A percentile compares a stretch with the other conserved stretches of the same genome.
phyloP scores from a whole-genome alignment of 495 filamentous ascomycete species.

The Hamigera avellanea region DNA sequence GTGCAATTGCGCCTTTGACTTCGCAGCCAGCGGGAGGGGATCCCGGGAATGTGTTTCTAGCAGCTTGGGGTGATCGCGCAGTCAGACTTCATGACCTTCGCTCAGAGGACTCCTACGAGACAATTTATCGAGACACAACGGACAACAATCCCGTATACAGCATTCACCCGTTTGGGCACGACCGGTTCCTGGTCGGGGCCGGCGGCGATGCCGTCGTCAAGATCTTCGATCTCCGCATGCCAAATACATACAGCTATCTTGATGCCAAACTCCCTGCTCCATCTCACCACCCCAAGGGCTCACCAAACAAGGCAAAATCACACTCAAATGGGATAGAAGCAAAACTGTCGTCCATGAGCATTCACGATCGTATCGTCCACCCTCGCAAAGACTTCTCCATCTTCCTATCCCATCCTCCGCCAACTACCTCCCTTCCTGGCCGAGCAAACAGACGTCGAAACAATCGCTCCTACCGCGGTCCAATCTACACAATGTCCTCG shows the following conservation, averaged over 20 bases:
- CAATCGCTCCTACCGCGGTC: conserved; percentile 23
- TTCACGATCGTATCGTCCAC: neutral
- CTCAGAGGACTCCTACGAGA: conserved; percentile 32
- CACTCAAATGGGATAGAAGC: too few species aligned
- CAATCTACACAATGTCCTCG: conserved; percentile 48
- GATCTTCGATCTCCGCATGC: conserved; percentile 53
- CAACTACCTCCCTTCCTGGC: neutral
- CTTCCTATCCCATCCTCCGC: conserved; percentile 23
- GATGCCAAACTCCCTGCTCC: conserved; percentile 10
- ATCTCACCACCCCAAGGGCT: neutral
- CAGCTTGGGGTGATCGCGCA: conserved; percentile 48
- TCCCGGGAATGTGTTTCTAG: conserved; percentile 44
- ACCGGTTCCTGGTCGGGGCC: conserved; percentile 46
- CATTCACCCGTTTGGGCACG: conserved; percentile 41
- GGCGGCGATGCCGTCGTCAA: conserved; percentile 48
- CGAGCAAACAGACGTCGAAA: conserved; percentile 1
- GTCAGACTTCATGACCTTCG: conserved; percentile 60
- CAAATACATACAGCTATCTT: conserved; percentile 31
- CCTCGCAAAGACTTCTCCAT: conserved; percentile 23
- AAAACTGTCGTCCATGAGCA: neutral
- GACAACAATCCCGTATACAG: conserved; percentile 49
- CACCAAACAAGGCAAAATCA: too few species aligned
- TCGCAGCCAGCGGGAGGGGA: conserved; percentile 13
- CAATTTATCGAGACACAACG: conserved; percentile 42
- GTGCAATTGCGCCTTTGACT: conserved; percentile 41